Base-by-base conservation (phyloP, 768 basidiomycete species). In the Udeniomyces megalosporus region DNA sequence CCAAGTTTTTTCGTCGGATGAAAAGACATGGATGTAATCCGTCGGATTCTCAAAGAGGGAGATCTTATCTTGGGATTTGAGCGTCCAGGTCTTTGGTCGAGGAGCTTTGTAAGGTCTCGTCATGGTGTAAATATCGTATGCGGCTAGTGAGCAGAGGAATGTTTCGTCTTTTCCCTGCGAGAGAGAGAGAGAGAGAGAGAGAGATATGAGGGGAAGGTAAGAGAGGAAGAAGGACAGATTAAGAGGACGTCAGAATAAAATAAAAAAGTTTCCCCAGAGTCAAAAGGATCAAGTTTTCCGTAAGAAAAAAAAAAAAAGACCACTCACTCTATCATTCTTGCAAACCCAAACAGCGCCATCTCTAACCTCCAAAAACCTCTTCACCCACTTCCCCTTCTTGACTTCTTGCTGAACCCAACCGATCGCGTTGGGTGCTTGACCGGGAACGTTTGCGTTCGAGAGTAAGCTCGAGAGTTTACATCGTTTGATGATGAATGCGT, bases 371-470 rank as follows among this genome's bases (percentile, higher is more conserved):
- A 99, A 77, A 82, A 84, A 92, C 35, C 89, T 81, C 74, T 96
- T 96, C 60, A 78, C 84, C 95, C 93, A 99, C 74, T 95, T 95
- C 38, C 90, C 90, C 63, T 84, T 81, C 75, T 93, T 96, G 49
- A 77, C 78, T 76, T 53, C 48, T 80, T 83, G 86, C 71, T 96
- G 87, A 28, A 96, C 82, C 62, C 56, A 63, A 14, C 62, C 62
- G 22, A 63, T 49, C 22, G 56, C 38, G 56, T 71, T 54, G 78
- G 77, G 26, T 76, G 75, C 62, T 73, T 73, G 4, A 75, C 59
- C 70, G 14, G 81, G 82, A 49, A 82, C 72, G 28, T 76, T 76
- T 78, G 80, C 67, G 7, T 67, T 46, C 52, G 55, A 67, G 3
- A 90, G 76, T 35, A 79, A 70, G 17, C 74, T 67, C 4, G 83